A percentile compares a stretch with the other conserved stretches of the same genome.
Evolutionary conservation across 768 basidiomycete species (phyloP).

Genomic region (Dictyophora rubrovolvata): DNA sequence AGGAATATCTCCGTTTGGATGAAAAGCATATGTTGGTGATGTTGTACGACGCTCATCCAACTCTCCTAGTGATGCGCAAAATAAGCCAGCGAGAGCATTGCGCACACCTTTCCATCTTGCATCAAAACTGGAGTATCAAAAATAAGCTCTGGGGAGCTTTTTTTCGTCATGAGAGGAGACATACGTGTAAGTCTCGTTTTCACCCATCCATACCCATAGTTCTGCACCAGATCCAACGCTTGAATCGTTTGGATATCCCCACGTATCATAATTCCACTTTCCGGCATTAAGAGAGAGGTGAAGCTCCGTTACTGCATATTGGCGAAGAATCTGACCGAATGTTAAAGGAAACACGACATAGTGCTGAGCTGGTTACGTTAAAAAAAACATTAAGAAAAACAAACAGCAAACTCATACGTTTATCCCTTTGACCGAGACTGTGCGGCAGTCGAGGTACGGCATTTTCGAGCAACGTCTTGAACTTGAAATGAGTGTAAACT

Average conservation of each 20-base stretch:
- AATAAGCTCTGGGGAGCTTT: neutral
- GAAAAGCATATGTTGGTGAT: constrained; percentile 49
- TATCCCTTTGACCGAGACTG: constrained; percentile 35
- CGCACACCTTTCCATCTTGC: constrained; percentile 76
- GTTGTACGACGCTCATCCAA: constrained; percentile 70
- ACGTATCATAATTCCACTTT: constrained; percentile 78
- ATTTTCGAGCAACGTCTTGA: constrained; percentile 52
- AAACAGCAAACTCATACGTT: constrained; percentile 27
- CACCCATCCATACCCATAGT: constrained; percentile 88
- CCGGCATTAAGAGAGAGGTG: constrained; percentile 88
- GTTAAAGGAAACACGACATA: constrained; percentile 80
- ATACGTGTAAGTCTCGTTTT: constrained; percentile 20
- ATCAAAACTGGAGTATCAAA: constrained; percentile 41
- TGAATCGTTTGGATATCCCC: constrained; percentile 71
- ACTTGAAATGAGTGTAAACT: constrained; percentile 71
- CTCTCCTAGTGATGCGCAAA: constrained; percentile 84
- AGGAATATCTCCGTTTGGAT: constrained; percentile 49
- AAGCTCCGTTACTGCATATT: constrained; percentile 79
- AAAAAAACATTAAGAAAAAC: neutral
- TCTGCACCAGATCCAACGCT: constrained; percentile 82
- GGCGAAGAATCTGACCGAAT: constrained; percentile 76
- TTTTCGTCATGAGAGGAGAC: neutral
- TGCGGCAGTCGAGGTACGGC: constrained; percentile 46
- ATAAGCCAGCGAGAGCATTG: constrained; percentile 84
- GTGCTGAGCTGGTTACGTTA: constrained; percentile 54